Evolutionary conservation across 495 filamentous ascomycete species (phyloP).

Genomic region (Talaromyces wortmannii): DNA sequence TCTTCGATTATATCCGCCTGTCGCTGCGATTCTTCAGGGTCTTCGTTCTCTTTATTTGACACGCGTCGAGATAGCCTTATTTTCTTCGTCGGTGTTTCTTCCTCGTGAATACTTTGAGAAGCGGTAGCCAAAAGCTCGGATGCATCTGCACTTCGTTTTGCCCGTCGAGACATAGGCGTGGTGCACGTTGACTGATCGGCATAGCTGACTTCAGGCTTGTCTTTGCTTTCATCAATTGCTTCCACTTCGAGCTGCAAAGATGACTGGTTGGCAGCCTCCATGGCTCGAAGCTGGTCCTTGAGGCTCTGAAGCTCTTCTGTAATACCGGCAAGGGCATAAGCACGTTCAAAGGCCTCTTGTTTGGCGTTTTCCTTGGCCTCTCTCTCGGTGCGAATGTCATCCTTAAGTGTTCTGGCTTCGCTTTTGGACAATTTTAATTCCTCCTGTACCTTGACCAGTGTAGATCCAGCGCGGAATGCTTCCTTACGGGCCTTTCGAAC

Average conservation of each 20-base stretch:
- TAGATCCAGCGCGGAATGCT: constrained; percentile 73
- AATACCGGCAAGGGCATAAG: constrained; percentile 63
- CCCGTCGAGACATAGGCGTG: constrained; percentile 24
- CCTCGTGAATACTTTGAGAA: constrained; percentile 33
- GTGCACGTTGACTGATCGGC: constrained; percentile 24
- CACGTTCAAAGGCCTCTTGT: constrained; percentile 71
- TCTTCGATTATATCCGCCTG: constrained; percentile 47
- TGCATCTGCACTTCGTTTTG: constrained; percentile 50
- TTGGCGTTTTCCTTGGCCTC: constrained; percentile 48
- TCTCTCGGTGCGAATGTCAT: constrained; percentile 45
- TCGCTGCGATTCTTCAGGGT: constrained; percentile 26
- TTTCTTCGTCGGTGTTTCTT: constrained; percentile 58
- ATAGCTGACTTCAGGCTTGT: neutral
- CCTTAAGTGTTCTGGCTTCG: constrained; percentile 42
- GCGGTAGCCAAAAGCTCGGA: constrained; percentile 2
- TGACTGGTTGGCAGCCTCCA: constrained; percentile 54
- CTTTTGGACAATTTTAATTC: constrained; percentile 66
- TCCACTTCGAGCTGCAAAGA: constrained; percentile 16
- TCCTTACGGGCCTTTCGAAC: constrained; percentile 76
- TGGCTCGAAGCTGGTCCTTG: constrained; percentile 51
- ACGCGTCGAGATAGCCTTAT: constrained; percentile 46
- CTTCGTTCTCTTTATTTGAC: constrained; percentile 38
- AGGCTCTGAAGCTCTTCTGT: constrained; percentile 67
- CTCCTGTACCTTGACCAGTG: constrained; percentile 71
- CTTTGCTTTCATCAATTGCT: neutral